These are phyloP conservation scores for Mycena galericulata DNA, from an alignment of 768 basidiomycete species.

Conservation along the genomic window DNA sequence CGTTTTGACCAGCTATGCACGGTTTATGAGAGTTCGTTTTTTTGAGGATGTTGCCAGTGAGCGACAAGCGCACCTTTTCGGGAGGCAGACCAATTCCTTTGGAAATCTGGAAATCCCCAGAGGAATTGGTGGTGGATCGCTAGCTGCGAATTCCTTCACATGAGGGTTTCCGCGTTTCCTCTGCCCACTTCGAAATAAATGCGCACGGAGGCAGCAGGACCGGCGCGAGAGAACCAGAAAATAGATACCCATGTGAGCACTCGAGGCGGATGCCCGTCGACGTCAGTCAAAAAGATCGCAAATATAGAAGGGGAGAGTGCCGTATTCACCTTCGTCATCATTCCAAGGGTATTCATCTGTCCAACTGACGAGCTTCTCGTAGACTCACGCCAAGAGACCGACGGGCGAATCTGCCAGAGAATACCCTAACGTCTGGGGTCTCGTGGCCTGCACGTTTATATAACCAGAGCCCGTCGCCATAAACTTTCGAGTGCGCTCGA, in stretches of 20 bases:
- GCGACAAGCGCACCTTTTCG: too few species aligned
- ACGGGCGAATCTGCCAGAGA: constrained; percentile 51
- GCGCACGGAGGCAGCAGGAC: constrained; percentile 36
- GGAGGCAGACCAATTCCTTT: too few species aligned
- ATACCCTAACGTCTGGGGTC: constrained; percentile 18
- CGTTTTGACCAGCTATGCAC: constrained; percentile 1
- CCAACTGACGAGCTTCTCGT: constrained; percentile 35
- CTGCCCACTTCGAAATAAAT: constrained; percentile 30
- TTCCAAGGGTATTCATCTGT: constrained; percentile 21
- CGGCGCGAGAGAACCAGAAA: constrained; percentile 44
- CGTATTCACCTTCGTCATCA: constrained; percentile 21
- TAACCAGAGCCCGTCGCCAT: constrained; percentile 5
- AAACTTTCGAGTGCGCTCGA: constrained; percentile 5
- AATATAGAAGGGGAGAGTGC: too few species aligned
- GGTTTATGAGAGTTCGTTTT: too few species aligned
- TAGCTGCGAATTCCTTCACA: too few species aligned
- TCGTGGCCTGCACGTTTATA: background rate
- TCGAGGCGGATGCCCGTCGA: too few species aligned
- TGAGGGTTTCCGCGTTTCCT: too few species aligned
- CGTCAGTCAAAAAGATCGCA: too few species aligned
- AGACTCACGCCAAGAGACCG: constrained; percentile 53
- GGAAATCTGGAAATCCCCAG: too few species aligned
- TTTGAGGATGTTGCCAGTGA: too few species aligned
- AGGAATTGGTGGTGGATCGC: too few species aligned
- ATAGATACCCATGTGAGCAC: constrained; percentile 43